Conservation (phyloP, 192 early-diverging fungal species). For the Obelidium mucronatum region DNA sequence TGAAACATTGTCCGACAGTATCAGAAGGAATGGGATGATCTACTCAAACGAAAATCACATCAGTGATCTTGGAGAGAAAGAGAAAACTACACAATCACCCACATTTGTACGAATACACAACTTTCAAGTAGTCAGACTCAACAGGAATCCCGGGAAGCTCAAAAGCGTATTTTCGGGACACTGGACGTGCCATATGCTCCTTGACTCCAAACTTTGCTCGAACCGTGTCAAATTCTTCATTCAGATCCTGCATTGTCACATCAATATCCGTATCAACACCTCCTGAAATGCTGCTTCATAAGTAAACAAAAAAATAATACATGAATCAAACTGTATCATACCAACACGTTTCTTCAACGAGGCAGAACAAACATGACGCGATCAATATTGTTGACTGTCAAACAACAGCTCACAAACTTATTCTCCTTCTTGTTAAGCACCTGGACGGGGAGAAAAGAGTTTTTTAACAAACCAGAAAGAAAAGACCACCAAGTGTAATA, state of each 20-base stretch:
- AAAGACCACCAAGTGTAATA: constrained; percentile 33
- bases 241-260: constrained; percentile 70
- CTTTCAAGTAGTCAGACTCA: constrained; percentile 85
- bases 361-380: constrained; percentile 96
- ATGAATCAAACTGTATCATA: constrained; percentile 3
- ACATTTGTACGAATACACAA: constrained; percentile 75
- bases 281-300: constrained; percentile 10
- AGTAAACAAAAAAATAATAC: not conserved
- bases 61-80: not conserved
- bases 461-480: not conserved
- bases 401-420: constrained; percentile 80
- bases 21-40: constrained; percentile 65
- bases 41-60: constrained; percentile 36
- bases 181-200: constrained; percentile 65
- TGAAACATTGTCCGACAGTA: constrained; percentile 76
- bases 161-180: constrained; percentile 90
- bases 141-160: constrained; percentile 83
- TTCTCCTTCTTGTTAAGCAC: constrained; percentile 58
- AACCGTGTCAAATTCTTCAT: constrained; percentile 75
- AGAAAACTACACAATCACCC: not conserved
- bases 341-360: constrained; percentile 21
- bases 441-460: constrained; percentile 41
- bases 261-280: constrained; percentile 51
- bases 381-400: constrained; percentile 77
- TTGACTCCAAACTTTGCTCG: constrained; percentile 63